Percentiles rank a stretch among this genome's conserved stretches.
phyloP scores from a whole-genome alignment of 2,329 filamentous ascomycete genomes.

The Aspergillus fumigatiaffinis region DNA sequence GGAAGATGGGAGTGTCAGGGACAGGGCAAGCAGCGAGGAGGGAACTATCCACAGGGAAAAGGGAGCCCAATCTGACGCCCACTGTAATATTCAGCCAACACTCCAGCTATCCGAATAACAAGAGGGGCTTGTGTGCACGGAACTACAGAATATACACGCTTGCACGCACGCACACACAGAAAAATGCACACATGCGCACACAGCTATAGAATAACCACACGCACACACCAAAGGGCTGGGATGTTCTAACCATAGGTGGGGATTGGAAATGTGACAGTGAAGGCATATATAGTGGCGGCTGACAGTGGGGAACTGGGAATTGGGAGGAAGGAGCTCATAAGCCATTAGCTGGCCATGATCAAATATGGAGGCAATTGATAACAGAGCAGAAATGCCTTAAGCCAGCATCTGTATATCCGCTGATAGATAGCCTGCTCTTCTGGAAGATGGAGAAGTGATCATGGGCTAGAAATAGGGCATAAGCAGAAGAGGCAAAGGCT shows the following conservation, averaged over 20 bases:
- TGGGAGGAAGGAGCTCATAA: neutral
- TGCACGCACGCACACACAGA: neutral
- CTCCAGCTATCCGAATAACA: neutral
- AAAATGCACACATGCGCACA: slow-evolving; percentile 7
- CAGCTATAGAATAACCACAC: neutral
- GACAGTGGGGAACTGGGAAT: neutral
- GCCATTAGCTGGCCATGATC: neutral
- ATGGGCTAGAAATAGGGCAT: neutral
- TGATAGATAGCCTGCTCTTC: neutral
- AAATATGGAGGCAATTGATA: neutral
- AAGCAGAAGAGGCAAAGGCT: neutral
- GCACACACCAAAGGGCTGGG: neutral
- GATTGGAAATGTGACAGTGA: slow-evolving; percentile 2
- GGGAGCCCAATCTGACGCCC: neutral
- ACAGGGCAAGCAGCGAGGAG: neutral
- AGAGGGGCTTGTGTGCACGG: slow-evolving; percentile 4
- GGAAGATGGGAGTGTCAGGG: neutral
- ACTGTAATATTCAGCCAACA: neutral
- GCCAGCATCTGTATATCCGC: neutral
- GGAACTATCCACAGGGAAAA: neutral
- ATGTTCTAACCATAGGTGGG: slow-evolving; percentile 6
- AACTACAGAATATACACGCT: slow-evolving; percentile 4
- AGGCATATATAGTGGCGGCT: slow-evolving; percentile 2
- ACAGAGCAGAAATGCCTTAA: neutral
- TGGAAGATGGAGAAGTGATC: neutral